Percentiles rank a stretch among this genome's conserved stretches.
phyloP scores from a whole-genome alignment of 2,329 filamentous ascomycete species.

The Fusarium scirpi region DNA sequence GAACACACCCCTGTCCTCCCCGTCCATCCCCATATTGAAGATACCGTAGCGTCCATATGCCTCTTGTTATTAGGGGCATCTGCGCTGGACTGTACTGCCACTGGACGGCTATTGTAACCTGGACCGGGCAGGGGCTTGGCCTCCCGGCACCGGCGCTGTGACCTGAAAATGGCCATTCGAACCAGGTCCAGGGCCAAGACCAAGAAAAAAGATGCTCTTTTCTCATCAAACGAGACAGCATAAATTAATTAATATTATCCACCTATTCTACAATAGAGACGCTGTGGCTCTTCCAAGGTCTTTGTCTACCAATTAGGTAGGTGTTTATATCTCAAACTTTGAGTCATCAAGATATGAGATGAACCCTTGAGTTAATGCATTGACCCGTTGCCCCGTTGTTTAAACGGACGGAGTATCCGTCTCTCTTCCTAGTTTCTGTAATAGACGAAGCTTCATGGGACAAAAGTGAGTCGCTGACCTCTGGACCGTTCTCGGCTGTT shows the following conservation, averaged over 20 bases:
- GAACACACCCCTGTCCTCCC: constrained; percentile 4
- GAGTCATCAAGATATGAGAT: constrained; percentile 14
- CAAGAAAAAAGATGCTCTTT: constrained; percentile 16
- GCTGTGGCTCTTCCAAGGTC: constrained; percentile 24
- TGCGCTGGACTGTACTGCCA: background rate
- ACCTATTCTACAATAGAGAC: constrained; percentile 8
- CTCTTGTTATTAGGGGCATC: constrained; percentile 26
- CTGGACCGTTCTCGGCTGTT: constrained; percentile 24
- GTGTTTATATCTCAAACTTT: constrained; percentile 11
- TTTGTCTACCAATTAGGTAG: background rate
- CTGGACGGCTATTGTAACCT: constrained; percentile 3
- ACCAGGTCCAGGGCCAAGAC: constrained; percentile 15
- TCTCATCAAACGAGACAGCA: constrained; percentile 34
- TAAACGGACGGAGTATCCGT: background rate
- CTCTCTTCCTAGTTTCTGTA: background rate
- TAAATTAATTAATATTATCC: constrained; percentile 17
- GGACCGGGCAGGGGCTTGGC: constrained; percentile 9
- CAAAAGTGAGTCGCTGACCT: constrained; percentile 1
- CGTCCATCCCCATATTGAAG: constrained; percentile 10
- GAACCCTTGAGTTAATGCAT: constrained; percentile 38
- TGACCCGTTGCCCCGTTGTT: background rate
- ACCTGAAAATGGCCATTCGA: constrained; percentile 42
- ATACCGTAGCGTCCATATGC: background rate
- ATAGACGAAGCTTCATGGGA: background rate
- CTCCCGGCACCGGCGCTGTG: constrained; percentile 30